Evolutionary conservation across 1,139 yeast species (phyloP).

Genomic region (Taphrina sp.): DNA sequence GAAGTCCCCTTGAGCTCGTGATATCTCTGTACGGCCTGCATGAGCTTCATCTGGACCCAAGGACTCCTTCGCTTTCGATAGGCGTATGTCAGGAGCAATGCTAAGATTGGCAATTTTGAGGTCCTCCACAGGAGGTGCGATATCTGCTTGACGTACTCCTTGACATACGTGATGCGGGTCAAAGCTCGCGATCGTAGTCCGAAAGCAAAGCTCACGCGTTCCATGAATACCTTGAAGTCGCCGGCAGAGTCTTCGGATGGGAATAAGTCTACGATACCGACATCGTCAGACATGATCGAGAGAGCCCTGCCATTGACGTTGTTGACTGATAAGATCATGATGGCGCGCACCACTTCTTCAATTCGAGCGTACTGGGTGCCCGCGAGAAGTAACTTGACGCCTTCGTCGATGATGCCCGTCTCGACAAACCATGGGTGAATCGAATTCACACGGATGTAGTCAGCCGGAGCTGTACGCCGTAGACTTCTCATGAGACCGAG

Average conservation of each 20-base stretch:
- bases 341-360: slow-evolving; percentile 26
- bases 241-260: slow-evolving; percentile 19
- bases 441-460: slow-evolving; percentile 26
- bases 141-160: slow-evolving; percentile 8
- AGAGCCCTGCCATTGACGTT: slow-evolving; percentile 22
- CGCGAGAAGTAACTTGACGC: slow-evolving; percentile 25
- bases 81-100: not conserved
- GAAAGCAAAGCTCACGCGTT: slow-evolving; percentile 19
- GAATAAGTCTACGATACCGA: slow-evolving; percentile 16
- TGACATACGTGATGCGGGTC: slow-evolving; percentile 1
- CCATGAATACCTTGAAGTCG: slow-evolving; percentile 22
- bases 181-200: slow-evolving; percentile 2
- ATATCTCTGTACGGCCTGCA: slow-evolving; percentile 12
- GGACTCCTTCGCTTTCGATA: slow-evolving; percentile 14
- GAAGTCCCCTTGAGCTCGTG: slow-evolving; percentile 9
- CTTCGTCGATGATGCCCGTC: slow-evolving; percentile 29
- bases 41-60: slow-evolving; percentile 12
- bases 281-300: slow-evolving; percentile 20
- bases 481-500: slow-evolving; percentile 29
- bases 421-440: slow-evolving; percentile 33
- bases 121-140: slow-evolving; percentile 15
- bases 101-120: slow-evolving; percentile 6
- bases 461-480: slow-evolving; percentile 26
- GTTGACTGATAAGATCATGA: slow-evolving; percentile 9
- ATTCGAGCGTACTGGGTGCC: slow-evolving; percentile 24